Conservation (phyloP, 1,139 yeast species). For the Diutina mesorugosa region DNA sequence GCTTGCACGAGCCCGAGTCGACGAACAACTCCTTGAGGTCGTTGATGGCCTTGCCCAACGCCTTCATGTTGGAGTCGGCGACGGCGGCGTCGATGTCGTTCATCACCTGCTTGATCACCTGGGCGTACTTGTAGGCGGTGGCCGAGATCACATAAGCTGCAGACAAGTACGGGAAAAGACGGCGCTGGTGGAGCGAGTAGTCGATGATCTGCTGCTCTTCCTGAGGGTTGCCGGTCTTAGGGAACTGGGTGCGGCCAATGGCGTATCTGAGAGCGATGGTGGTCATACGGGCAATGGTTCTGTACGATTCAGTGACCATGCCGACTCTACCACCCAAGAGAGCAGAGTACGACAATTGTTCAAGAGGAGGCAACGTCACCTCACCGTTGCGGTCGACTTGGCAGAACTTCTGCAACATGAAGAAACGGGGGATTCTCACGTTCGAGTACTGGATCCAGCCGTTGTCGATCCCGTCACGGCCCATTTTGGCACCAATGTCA, state of each 20-base stretch:
- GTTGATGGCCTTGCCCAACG: not conserved
- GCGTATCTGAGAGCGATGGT: slow-evolving; percentile 35
- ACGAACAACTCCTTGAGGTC: slow-evolving; percentile 1
- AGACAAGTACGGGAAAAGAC: not conserved
- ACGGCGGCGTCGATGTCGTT: not conserved
- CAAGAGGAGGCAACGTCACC: slow-evolving; percentile 30
- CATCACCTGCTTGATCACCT: not conserved
- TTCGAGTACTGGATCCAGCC: slow-evolving; percentile 13
- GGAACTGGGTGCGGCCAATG: slow-evolving; percentile 31
- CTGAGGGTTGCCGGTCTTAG: slow-evolving; percentile 10
- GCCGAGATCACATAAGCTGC: not conserved
- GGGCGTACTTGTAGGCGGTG: not conserved
- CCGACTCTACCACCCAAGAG: slow-evolving; percentile 32
- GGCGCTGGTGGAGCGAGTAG: slow-evolving; percentile 2
- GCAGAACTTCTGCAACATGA: slow-evolving; percentile 37
- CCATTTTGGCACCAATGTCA: slow-evolving; percentile 39
- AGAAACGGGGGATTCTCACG: slow-evolving; percentile 32
- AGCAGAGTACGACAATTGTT: slow-evolving; percentile 34
- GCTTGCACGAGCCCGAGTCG: not conserved
- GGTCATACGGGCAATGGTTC: slow-evolving; percentile 27
- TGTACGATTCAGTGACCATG: slow-evolving; percentile 32
- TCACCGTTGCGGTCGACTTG: slow-evolving; percentile 28
- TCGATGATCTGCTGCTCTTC: not conserved
- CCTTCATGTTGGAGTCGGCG: not conserved
- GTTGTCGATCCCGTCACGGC: slow-evolving; percentile 7